Percentiles rank a stretch among this genome's conserved stretches.
These are phyloP conservation scores for Aspergillus sp. DNA, from an alignment of 2,329 filamentous ascomycete species.

Conservation along the genomic window DNA sequence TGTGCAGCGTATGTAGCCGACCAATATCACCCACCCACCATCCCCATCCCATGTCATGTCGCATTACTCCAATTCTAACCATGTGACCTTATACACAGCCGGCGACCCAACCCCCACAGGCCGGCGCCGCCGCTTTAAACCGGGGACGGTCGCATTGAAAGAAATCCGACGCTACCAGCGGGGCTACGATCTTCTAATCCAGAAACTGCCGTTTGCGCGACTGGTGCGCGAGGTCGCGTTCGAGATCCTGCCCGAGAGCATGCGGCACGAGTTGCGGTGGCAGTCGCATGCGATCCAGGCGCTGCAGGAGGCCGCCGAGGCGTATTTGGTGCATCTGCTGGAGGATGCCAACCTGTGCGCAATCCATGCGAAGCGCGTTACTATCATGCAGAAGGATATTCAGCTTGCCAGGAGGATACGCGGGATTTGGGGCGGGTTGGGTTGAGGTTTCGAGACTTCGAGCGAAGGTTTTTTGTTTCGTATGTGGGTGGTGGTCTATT, in stretches of 20 bases:
- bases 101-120: conserved; percentile 62
- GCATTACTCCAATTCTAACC: conserved; percentile 6
- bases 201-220: conserved; percentile 43
- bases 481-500: no score
- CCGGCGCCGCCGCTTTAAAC: conserved; percentile 55
- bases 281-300: conserved; percentile 91
- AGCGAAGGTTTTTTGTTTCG: no score
- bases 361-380: conserved; percentile 92
- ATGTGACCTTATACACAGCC: conserved; percentile 46
- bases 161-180: conserved; percentile 89
- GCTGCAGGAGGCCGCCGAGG: conserved; percentile 90
- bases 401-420: conserved; percentile 77
- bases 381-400: conserved; percentile 97
- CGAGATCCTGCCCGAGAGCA: conserved; percentile 47
- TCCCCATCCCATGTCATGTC: background rate
- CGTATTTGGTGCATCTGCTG: conserved; percentile 91
- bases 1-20: conserved; percentile 32
- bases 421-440: conserved; percentile 65
- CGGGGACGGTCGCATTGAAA: conserved; percentile 76
- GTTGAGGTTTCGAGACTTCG: no score
- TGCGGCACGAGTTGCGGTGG: conserved; percentile 70
- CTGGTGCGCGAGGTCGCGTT: conserved; percentile 47
- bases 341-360: conserved; percentile 94
- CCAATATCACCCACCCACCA: no score
- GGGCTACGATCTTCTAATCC: conserved; percentile 75